Conservation (phyloP, 164 flowering plant species). For the Aristolochia contorta region DNA sequence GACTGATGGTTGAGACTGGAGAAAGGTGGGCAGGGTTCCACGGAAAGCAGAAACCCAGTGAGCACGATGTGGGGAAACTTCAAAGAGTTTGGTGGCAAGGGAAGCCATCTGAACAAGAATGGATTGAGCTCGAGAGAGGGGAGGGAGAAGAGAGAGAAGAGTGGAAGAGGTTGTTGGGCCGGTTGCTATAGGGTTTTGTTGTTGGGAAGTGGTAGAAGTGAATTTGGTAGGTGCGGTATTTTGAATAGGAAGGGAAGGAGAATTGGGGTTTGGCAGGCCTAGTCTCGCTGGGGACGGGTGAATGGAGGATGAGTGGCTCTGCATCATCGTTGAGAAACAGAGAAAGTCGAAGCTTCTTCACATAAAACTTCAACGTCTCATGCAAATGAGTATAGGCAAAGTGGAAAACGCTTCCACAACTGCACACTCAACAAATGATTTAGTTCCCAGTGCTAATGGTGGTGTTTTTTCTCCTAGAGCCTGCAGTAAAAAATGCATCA, state of each 20-base stretch:
- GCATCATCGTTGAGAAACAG: slow-evolving; percentile 33
- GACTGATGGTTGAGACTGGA: slow-evolving; percentile 39
- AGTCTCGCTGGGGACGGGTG: slow-evolving; percentile 77
- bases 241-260: slow-evolving; percentile 39
- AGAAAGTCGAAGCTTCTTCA: no score
- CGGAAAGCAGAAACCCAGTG: slow-evolving; percentile 63
- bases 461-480: no score
- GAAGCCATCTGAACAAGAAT: slow-evolving; percentile 85
- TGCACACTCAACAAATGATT: no score
- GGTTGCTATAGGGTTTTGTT: slow-evolving; percentile 18
- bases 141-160: slow-evolving; percentile 84
- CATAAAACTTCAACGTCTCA: no score
- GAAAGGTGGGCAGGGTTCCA: slow-evolving; percentile 65
- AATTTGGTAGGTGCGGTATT: slow-evolving; percentile 40
- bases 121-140: slow-evolving; percentile 78
- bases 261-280: slow-evolving; percentile 67
- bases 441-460: no score
- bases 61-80: slow-evolving; percentile 70
- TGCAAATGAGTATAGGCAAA: no score
- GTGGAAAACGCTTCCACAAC: no score
- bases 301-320: slow-evolving; percentile 44
- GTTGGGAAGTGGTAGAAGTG: slow-evolving; percentile 32
- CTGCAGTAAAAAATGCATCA: no score
- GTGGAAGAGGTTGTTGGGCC: slow-evolving; percentile 44
- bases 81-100: slow-evolving; percentile 63